Percentiles rank a stretch among this genome's conserved stretches.
Conservation (phyloP, 2,329 filamentous ascomycete genomes). For the Knufia petricola region DNA sequence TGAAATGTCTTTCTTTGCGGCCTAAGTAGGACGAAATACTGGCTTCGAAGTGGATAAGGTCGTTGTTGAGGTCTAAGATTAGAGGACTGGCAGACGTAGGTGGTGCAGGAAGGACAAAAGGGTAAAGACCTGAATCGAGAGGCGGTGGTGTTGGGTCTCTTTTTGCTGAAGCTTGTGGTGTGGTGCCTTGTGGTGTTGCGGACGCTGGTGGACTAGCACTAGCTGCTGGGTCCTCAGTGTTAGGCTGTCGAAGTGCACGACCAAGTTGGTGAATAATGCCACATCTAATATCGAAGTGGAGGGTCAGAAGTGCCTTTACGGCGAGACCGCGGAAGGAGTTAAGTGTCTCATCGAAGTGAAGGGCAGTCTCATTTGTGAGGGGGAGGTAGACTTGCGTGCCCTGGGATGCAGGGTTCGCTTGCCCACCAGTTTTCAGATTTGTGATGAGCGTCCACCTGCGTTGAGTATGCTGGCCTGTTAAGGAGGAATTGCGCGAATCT, state of each 20-base stretch:
- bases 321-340: slow-evolving; percentile 74
- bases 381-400: slow-evolving; percentile 59
- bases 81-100: slow-evolving; percentile 46
- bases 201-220: slow-evolving; percentile 20
- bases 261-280: slow-evolving; percentile 72
- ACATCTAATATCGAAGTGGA: slow-evolving; percentile 82
- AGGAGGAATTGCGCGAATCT: slow-evolving; percentile 36
- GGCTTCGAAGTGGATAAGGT: slow-evolving; percentile 80
- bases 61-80: slow-evolving; percentile 73
- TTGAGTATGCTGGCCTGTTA: slow-evolving; percentile 33
- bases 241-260: slow-evolving; percentile 50
- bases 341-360: slow-evolving; percentile 78
- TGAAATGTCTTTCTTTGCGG: slow-evolving; percentile 59
- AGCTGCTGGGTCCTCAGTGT: slow-evolving; percentile 4
- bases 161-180: slow-evolving; percentile 57
- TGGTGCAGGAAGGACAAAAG: slow-evolving; percentile 33
- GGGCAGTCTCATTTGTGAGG: slow-evolving; percentile 75
- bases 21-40: slow-evolving; percentile 66
- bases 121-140: slow-evolving; percentile 34
- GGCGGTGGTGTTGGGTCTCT: slow-evolving; percentile 34
- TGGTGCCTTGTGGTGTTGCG: slow-evolving; percentile 31
- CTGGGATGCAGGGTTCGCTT: slow-evolving; percentile 9
- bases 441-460: slow-evolving; percentile 78
- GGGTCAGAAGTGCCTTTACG: slow-evolving; percentile 65
- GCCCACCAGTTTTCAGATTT: slow-evolving; percentile 37